Percentiles rank a stretch among this genome's conserved stretches.
phyloP scores from a whole-genome alignment of 2,329 filamentous ascomycete genomes.

The Sporothrix protearum region DNA sequence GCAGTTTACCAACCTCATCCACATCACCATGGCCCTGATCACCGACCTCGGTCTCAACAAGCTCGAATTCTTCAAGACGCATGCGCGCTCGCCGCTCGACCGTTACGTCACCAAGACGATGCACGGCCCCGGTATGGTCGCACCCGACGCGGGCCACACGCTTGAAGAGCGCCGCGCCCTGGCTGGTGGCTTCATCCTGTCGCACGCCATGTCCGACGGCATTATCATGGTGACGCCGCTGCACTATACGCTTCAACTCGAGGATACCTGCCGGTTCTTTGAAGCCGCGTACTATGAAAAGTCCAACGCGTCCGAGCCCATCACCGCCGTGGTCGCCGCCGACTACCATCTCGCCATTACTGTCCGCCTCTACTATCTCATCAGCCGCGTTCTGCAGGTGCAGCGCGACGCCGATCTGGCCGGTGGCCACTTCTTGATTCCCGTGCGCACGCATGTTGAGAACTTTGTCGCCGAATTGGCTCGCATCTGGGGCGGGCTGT shows the following conservation, averaged over 20 bases:
- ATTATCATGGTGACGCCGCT: slow-evolving; percentile 39
- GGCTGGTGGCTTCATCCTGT: slow-evolving; percentile 43
- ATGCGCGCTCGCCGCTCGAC: slow-evolving; percentile 25
- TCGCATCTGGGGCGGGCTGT: slow-evolving; percentile 20
- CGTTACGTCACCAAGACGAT: slow-evolving; percentile 23
- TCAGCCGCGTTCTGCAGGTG: slow-evolving; percentile 24
- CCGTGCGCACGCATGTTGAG: slow-evolving; percentile 22
- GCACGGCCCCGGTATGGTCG: slow-evolving; percentile 20
- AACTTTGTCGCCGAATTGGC: slow-evolving; percentile 23
- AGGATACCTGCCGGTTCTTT: slow-evolving; percentile 27
- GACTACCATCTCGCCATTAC: slow-evolving; percentile 26
- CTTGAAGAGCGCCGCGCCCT: slow-evolving; percentile 44
- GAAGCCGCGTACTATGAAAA: slow-evolving; percentile 19
- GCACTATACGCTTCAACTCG: slow-evolving; percentile 40
- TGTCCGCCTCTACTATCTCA: slow-evolving; percentile 28
- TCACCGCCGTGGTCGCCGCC: slow-evolving; percentile 9
- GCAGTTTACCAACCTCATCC: slow-evolving; percentile 28
- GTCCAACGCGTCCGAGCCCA: not conserved
- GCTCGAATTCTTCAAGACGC: slow-evolving; percentile 22
- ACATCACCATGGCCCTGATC: slow-evolving; percentile 29
- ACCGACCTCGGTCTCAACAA: slow-evolving; percentile 30
- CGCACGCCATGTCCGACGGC: slow-evolving; percentile 32
- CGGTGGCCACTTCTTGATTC: slow-evolving; percentile 20
- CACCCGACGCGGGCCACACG: slow-evolving; percentile 25
- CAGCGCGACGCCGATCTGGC: slow-evolving; percentile 26